Evolutionary conservation across 306 rosid species (phyloP), one percentile per base, ranked within the genome.

Genomic region (Abrus pulchellus): DNA sequence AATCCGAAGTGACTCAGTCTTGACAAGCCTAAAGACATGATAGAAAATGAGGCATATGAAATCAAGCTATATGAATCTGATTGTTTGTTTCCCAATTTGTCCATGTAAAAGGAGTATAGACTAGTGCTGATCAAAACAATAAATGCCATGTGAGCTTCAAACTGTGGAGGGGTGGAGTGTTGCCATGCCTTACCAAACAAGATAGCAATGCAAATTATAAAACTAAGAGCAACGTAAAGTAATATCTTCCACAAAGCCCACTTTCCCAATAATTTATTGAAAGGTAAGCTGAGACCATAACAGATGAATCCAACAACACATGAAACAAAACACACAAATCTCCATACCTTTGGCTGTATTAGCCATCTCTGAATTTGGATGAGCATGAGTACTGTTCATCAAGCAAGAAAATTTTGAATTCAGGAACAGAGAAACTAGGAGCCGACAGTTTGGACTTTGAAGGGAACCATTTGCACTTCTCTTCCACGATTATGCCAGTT

Each of bases 261-360:
- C 1, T 79, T 5, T 36, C 83, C 83, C 1, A 80, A 71, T 6
- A 80, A 29, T 27, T 34, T 8, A 44, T 49, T 60, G 45, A 71
- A 80, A 29, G 83, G 27, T 11, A 78, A 79, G 4, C 83, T 70
- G 4, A 79, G 38, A 27, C 64, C 72, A 1, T 34, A 70, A 48
- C 72, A 79, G 0, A 80, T 1, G 3, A 80, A 13, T 60, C 83
- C 78, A 60, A 71, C 36, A 7, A 71, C 5, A 38, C 27, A 13
- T 27, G 72, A 71, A 28, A 10, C 47, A 27, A 70, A 49, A 4
- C 72, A 40, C 0, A 72, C 29, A 50, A 49, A 36, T 12, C 38
- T 72, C 73, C 66, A 72, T 55, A 80, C 6, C 8, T 61, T 8
- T 48, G 77, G 63, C 5, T 10, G 20, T 33, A 11, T 27, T 14